These are phyloP conservation scores for Fomitopsis schrenkii DNA, from an alignment of 1,284 basidiomycete genomes.

Conservation along the genomic window DNA sequence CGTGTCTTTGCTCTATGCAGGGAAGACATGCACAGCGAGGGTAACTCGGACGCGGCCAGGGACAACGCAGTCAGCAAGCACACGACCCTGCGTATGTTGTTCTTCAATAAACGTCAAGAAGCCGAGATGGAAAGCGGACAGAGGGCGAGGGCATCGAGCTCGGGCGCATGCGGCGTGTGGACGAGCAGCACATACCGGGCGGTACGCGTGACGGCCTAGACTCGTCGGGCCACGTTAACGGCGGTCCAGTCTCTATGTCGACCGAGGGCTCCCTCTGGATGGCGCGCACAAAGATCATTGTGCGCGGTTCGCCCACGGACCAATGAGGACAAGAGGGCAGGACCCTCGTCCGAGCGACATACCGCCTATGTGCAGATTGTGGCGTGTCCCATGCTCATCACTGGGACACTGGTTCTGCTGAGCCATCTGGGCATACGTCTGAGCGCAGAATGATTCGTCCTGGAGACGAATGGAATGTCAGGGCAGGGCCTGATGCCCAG, in stretches of 20 bases:
- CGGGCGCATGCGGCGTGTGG: no score
- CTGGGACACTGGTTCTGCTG: no score
- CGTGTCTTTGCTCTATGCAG: not conserved
- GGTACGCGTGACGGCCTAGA: not conserved
- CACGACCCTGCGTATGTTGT: not conserved
- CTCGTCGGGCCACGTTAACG: not conserved
- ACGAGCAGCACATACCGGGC: not conserved
- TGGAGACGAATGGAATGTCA: no score
- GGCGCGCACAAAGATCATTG: not conserved
- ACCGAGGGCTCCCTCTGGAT: not conserved
- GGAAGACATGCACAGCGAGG: not conserved
- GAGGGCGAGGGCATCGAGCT: no score
- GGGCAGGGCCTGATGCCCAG: not conserved
- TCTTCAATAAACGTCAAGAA: not conserved
- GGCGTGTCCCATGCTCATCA: no score
- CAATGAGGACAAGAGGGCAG: not conserved
- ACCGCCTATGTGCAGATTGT: no score
- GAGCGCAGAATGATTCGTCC: no score
- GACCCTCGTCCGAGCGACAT: no score
- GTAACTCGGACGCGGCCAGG: not conserved
- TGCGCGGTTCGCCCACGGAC: not conserved
- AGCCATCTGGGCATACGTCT: no score
- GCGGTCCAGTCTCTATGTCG: not conserved
- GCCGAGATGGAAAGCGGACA: no score
- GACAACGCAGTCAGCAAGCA: not conserved